phyloP scores from a whole-genome alignment of 176 grass and related monocot species.

The Chrysopogon serrulatus region DNA sequence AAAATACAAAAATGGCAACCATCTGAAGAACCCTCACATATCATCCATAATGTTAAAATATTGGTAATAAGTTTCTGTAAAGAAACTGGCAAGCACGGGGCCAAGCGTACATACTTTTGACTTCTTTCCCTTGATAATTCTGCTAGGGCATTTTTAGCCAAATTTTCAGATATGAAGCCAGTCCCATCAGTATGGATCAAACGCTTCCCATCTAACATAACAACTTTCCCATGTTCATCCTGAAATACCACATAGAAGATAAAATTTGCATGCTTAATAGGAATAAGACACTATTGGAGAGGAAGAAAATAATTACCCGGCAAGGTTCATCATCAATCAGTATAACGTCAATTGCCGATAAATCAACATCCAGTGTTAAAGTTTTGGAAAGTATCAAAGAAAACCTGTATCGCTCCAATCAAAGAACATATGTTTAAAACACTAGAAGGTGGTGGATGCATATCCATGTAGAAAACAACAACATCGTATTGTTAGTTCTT shows the following conservation, averaged over 20 bases:
- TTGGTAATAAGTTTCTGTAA: background rate
- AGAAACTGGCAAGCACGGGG: background rate
- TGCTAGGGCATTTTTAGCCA: constrained; percentile 56
- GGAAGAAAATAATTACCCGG: constrained; percentile 32
- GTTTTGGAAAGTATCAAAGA: constrained; percentile 73
- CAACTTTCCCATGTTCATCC: constrained; percentile 30
- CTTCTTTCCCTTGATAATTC: constrained; percentile 42
- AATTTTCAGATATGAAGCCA: constrained; percentile 76
- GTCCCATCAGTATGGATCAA: constrained; percentile 88
- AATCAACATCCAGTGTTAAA: constrained; percentile 52
- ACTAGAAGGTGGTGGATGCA: background rate
- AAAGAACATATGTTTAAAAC: constrained; percentile 6
- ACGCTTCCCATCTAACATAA: constrained; percentile 12
- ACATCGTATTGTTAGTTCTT: background rate
- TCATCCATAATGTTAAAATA: background rate
- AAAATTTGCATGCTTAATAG: background rate
- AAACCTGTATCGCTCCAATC: constrained; percentile 55
- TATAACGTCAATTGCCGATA: constrained; percentile 41
- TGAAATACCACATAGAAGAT: background rate
- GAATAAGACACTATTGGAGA: constrained; percentile 3
- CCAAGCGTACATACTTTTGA: constrained; percentile 16
- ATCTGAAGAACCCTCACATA: background rate
- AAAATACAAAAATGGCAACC: background rate
- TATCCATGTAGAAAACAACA: background rate
- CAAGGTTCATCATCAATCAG: constrained; percentile 55